Evolutionary conservation across 257 asterid species (phyloP).

Genomic region (Nicotiana attenuata): DNA sequence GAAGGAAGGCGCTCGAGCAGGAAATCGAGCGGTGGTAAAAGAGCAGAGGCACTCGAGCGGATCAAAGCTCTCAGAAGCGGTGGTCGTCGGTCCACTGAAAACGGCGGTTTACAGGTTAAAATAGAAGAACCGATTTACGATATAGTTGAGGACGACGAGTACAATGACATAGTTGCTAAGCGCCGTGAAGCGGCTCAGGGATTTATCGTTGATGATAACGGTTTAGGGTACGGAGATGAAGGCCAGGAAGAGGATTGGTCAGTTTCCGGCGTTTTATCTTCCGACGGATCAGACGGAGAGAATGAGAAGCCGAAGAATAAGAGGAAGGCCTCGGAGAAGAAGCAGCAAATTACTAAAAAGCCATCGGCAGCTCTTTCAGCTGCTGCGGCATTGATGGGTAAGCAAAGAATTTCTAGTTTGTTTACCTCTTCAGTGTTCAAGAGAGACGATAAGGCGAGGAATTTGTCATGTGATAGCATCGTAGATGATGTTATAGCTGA

Average conservation of each 20-base stretch:
- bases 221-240: conserved; percentile 87
- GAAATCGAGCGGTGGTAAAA: conserved; percentile 28
- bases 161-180: conserved; percentile 71
- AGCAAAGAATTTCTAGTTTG: conserved; percentile 73
- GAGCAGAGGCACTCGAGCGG: conserved; percentile 67
- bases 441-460: conserved; percentile 46
- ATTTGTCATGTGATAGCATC: conserved; percentile 61
- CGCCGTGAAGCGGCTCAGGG: conserved; percentile 70
- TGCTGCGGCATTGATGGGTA: conserved; percentile 88
- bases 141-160: conserved; percentile 78
- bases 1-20: conserved; percentile 62
- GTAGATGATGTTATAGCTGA: conserved; percentile 91
- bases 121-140: conserved; percentile 80
- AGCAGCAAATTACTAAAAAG: conserved; percentile 49
- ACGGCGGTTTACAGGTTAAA: conserved; percentile 53
- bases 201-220: conserved; percentile 82
- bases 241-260: conserved; percentile 99
- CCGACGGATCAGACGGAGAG: conserved; percentile 73
- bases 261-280: conserved; percentile 41
- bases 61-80: conserved; percentile 63
- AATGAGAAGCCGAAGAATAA: conserved; percentile 51
- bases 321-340: conserved; percentile 55
- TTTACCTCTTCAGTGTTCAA: conserved; percentile 80
- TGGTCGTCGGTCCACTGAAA: conserved; percentile 52
- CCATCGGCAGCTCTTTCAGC: conserved; percentile 58